Base-by-base conservation (phyloP, 805 yeast genomes). In the Pichia ethanolica region DNA sequence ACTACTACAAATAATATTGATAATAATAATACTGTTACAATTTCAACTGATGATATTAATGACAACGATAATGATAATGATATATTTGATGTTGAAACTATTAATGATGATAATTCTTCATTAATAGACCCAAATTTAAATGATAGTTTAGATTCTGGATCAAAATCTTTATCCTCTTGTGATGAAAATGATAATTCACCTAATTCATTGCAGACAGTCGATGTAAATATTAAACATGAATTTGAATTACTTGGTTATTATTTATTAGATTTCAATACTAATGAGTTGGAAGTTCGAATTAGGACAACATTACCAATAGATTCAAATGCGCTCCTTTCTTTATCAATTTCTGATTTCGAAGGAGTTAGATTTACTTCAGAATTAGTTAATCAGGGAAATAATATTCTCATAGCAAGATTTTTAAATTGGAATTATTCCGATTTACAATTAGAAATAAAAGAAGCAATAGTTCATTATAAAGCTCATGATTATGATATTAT, bases 281-380 rank as follows among this genome's bases (percentile, higher is more conserved):
- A 39, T 34, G 50, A 43, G 5, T 33, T 43, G 12, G 44, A 48
- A 39, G 35, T 48, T 34, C 43, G 35, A 26, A n/a, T 48, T 13
- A 43, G 36, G 20, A 39, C 47, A 3, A 10, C 43, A 20, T 4
- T 25, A 13, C 5, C 11, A 5, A 12, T 38, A 20, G 28, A 27
- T 5, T 14, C 27, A n/a, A 12, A 5, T 5, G 48, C 34, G 11
- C 28, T 26, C 5, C 39, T 46, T 13, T 46, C 39, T 5, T 40
- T 46, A 35, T 33, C 44, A 6, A 40, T 46, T 35, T 10, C 11
- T 7, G 33, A 34, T 34, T 14, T 20, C n/a, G 42, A 39, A 4
- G 43, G 43, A 25, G 10, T 6, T 7, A 38, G 26, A n/a, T 45
- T 38, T 28, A 45, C 47, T 25, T 45, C 47, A 7, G 43, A 38